Evolutionary conservation across 768 basidiomycete genomes (phyloP).

Genomic region (Mycena maculata): DNA sequence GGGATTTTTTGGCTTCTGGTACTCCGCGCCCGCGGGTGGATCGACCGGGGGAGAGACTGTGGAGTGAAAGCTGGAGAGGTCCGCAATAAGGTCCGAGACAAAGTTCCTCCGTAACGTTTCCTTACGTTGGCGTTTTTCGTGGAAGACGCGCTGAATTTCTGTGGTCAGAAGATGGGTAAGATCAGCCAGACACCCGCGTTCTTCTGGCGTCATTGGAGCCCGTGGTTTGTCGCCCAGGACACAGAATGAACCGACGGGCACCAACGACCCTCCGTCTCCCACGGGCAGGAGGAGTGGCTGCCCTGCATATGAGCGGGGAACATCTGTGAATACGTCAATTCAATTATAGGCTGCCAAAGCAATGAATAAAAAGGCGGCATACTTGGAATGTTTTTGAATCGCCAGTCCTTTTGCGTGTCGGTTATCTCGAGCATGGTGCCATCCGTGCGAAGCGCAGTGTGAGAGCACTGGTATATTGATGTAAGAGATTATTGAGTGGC

Average conservation of each 20-base stretch:
- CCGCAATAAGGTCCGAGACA: constrained; percentile 7
- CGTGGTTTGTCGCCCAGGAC: constrained; percentile 4
- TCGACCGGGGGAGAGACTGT: constrained; percentile 9
- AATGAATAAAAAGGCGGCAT: background rate
- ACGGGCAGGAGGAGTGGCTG: constrained; percentile 11
- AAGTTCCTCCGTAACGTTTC: constrained; percentile 13
- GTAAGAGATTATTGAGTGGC: too few relatives aligned
- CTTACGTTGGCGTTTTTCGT: constrained; percentile 8
- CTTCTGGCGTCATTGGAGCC: constrained; percentile 4
- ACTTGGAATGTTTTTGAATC: constrained; percentile 16
- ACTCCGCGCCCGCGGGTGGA: background rate
- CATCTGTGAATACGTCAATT: background rate
- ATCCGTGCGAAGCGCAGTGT: constrained; percentile 21
- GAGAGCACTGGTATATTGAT: constrained; percentile 12
- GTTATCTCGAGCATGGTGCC: constrained; percentile 23
- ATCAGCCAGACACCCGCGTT: constrained; percentile 6
- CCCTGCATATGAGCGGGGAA: constrained; percentile 9
- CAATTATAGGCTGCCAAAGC: too few relatives aligned
- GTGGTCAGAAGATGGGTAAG: constrained; percentile 13
- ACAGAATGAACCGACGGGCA: constrained; percentile 17
- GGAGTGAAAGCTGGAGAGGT: constrained; percentile 16
- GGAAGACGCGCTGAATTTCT: constrained; percentile 11
- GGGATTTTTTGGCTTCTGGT: background rate
- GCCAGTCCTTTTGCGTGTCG: constrained; percentile 16
- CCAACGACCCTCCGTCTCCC: constrained; percentile 3